Evolutionary conservation across 225 moss, liverwort and hornwort genomes (phyloP), one percentile per base, ranked within the genome.

Genomic region (Sphagnum contortum): DNA sequence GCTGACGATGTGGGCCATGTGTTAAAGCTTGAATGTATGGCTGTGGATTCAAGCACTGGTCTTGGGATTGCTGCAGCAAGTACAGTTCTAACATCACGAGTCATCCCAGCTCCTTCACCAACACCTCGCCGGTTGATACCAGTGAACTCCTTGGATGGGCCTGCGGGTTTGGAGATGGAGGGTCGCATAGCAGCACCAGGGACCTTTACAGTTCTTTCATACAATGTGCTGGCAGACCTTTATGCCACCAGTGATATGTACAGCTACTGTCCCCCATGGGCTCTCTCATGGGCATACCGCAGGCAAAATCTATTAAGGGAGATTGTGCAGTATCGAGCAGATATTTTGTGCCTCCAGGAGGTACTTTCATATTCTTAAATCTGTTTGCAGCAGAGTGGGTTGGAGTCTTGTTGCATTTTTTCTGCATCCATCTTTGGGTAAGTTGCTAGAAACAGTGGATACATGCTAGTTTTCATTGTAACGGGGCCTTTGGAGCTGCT

Each of bases 331-430:
- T 90, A 90, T 73, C 80, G 83, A 66, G 90, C 85, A 68, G 93
- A 88, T 75, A 94, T 94, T 64, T 73, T 94, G 53, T 90, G 88
- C 71, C 85, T 94, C 47, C 88, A 90, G 77, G 90, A 94, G 94
- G 91, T 85, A 74, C 48, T 57, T 50, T 59, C 3, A 44, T 60
- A 52, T 9, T 52, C 9, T 52, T 52, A 5, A 6, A 6, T 52
- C 52, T 52, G 52, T 29, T 29, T 29, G 29, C 29, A 29, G 29
- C 1, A 29, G 29, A 29, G 29, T 29, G 29, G 29, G 29, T 29
- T 29, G 29, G 29, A 29, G 29, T 29, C 29, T 29, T 29, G 29
- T 29, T 0, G 29, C 29, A 29, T 29, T 29, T 29, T 29, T 29
- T 29, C 29, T 29, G 29, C 29, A 29, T 29, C 29, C 29, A 29